Evolutionary conservation across 371 early-diverging fungal species (phyloP).

Genomic region (Sporodiniella umbellata): DNA sequence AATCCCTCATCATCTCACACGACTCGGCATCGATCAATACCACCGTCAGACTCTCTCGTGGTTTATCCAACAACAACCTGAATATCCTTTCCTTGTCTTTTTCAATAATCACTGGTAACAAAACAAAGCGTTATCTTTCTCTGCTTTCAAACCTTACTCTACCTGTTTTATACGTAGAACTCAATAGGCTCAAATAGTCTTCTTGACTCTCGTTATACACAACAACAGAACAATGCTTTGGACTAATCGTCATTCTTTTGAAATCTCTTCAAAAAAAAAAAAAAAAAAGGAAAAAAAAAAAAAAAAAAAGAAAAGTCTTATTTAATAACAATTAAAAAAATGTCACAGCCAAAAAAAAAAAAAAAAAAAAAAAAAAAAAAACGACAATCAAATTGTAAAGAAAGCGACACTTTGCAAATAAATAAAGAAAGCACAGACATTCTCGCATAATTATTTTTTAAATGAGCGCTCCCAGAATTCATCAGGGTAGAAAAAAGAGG

Average conservation of each 20-base stretch:
- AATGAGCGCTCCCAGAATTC: too few species aligned
- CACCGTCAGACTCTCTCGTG: conserved; percentile 8
- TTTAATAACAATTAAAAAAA: too few species aligned
- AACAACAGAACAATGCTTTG: conserved; percentile 19
- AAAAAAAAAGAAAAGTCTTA: not conserved
- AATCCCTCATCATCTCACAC: conserved; percentile 8
- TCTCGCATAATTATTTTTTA: too few species aligned
- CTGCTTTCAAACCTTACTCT: not conserved
- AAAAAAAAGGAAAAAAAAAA: conserved; percentile 3
- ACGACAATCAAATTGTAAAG: too few species aligned
- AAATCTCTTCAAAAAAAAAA: not conserved
- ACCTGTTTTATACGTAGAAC: conserved; percentile 13
- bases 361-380: too few species aligned
- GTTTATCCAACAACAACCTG: conserved; percentile 6
- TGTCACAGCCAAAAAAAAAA: too few species aligned
- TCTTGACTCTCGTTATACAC: conserved; percentile 10
- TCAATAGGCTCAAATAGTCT: conserved; percentile 2
- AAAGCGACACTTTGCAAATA: too few species aligned
- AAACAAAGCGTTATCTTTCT: not conserved
- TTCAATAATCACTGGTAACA: conserved; percentile 10
- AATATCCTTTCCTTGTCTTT: conserved; percentile 9
- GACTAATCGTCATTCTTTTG: conserved; percentile 3
- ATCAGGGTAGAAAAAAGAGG: too few species aligned
- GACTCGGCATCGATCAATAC: conserved; percentile 22
- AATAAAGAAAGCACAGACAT: too few species aligned